These are phyloP conservation scores for Nannizzia gypsea DNA, from an alignment of 2,329 filamentous ascomycete genomes.

Conservation along the genomic window DNA sequence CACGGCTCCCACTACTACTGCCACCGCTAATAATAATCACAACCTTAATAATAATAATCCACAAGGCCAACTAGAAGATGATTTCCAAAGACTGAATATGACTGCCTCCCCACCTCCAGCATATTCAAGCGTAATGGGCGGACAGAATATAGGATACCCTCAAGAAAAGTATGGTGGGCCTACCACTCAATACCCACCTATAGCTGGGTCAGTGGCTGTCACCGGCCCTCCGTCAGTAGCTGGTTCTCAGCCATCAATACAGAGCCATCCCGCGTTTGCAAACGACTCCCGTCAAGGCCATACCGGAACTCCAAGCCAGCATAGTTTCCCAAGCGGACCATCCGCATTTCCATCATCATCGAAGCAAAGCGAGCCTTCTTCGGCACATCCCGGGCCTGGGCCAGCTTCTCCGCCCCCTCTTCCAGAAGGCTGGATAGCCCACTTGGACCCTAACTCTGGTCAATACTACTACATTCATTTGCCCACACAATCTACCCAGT, in stretches of 20 bases:
- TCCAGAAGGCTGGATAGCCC: constrained; percentile 96
- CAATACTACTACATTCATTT: constrained; percentile 99
- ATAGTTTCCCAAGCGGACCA: constrained; percentile 34
- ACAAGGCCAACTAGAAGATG: constrained; percentile 52
- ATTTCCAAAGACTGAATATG: constrained; percentile 71
- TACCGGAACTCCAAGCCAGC: constrained; percentile 21
- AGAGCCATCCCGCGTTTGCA: constrained; percentile 76
- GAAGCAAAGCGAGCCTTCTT: not conserved
- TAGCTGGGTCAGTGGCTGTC: constrained; percentile 14
- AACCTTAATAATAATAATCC: constrained; percentile 49
- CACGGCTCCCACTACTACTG: not conserved
- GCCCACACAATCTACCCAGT: constrained; percentile 88
- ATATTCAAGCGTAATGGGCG: constrained; percentile 65
- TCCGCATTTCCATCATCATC: constrained; percentile 26
- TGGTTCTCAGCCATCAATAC: constrained; percentile 19
- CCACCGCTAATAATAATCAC: no score
- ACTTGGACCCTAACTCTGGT: constrained; percentile 86
- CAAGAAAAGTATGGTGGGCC: constrained; percentile 1
- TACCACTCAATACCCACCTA: constrained; percentile 16
- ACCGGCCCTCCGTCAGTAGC: constrained; percentile 15
- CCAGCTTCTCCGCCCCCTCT: constrained; percentile 82
- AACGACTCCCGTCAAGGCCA: constrained; percentile 53
- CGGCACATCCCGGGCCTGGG: constrained; percentile 37
- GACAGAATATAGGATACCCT: constrained; percentile 53
- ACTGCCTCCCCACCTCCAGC: constrained; percentile 84